phyloP scores from a whole-genome alignment of 352 stramenopile species.

The Blastocystis sp. region DNA sequence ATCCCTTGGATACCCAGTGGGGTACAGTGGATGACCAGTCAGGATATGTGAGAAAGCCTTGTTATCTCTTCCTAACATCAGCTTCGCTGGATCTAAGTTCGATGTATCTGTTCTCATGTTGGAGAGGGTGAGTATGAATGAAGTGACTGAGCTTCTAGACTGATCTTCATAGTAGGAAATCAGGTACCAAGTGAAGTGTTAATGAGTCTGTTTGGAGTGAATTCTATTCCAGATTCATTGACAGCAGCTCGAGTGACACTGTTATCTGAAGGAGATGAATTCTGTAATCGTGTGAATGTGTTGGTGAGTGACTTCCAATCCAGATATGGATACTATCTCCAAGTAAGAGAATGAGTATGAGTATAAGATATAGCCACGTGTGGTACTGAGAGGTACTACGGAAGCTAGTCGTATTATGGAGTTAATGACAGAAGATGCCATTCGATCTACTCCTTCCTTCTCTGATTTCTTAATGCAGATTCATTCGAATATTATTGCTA shows the following conservation, averaged over 20 bases:
- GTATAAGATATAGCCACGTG: conserved; percentile 4
- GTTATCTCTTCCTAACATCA: conserved; percentile 17
- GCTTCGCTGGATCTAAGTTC: neutral
- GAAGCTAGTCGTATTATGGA: conserved; percentile 43
- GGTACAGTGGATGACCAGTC: neutral
- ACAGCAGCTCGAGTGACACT: neutral
- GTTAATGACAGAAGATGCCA: conserved; percentile 56
- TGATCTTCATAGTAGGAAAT: conserved; percentile 36
- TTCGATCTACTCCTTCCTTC: conserved; percentile 38
- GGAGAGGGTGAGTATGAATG: neutral
- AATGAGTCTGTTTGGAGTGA: conserved; percentile 33
- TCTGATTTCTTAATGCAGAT: conserved; percentile 49
- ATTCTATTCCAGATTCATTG: neutral
- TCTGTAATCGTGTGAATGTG: conserved; percentile 39
- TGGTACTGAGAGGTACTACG: conserved; percentile 26
- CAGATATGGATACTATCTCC: conserved; percentile 27
- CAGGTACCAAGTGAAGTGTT: conserved; percentile 28
- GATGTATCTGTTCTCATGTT: conserved; percentile 25
- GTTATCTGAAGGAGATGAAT: conserved; percentile 30
- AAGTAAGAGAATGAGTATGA: neutral
- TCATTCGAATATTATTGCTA: conserved; percentile 45
- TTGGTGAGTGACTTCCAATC: conserved; percentile 42
- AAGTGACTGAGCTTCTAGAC: neutral
- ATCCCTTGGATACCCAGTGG: neutral
- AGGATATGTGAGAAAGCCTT: conserved; percentile 31